Percentiles rank a stretch among this genome's conserved stretches.
Conservation (phyloP, 768 basidiomycete genomes). For the Auriscalpium orientale region DNA sequence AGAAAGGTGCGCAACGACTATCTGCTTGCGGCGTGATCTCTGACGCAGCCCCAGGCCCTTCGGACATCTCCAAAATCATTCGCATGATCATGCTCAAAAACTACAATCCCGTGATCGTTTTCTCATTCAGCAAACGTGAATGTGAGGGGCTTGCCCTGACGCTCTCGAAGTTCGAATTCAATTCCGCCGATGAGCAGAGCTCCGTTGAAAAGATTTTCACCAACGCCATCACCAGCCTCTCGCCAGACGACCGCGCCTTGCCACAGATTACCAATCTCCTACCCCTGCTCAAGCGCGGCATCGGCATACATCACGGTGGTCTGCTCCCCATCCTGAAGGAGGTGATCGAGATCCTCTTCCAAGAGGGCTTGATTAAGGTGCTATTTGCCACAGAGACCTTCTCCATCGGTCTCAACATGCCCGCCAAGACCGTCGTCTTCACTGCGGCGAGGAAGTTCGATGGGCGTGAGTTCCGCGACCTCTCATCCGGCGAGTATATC, state of each 20-base stretch:
- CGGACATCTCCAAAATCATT: constrained; percentile 95
- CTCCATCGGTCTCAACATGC: constrained; percentile 98
- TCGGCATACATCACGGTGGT: constrained; percentile 97
- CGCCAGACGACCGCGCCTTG: constrained; percentile 79
- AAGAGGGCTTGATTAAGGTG: constrained; percentile 96
- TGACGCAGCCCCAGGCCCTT: constrained; percentile 48
- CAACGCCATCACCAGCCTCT: constrained; percentile 87
- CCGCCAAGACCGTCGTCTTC: constrained; percentile 98
- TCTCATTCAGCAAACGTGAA: constrained; percentile 97
- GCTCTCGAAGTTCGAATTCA: constrained; percentile 95
- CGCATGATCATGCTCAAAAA: constrained; percentile 98
- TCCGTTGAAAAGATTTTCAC: constrained; percentile 83
- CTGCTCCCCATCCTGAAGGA: constrained; percentile 96
- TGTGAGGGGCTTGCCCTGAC: constrained; percentile 89
- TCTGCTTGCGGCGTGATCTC: background rate
- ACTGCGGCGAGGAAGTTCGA: constrained; percentile 94
- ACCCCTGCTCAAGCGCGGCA: constrained; percentile 88
- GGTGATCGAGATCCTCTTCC: constrained; percentile 98
- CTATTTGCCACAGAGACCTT: constrained; percentile 99
- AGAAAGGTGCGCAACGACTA: constrained; percentile 57
- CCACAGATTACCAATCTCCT: constrained; percentile 92
- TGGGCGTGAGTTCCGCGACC: constrained; percentile 86
- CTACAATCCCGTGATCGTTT: constrained; percentile 97
- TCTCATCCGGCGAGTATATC: constrained; percentile 95
- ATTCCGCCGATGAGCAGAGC: constrained; percentile 85